Evolutionary conservation across 1,139 yeast species (phyloP), one percentile per base, ranked within the genome.

Genomic region (Scheffersomyces segobiensis): DNA sequence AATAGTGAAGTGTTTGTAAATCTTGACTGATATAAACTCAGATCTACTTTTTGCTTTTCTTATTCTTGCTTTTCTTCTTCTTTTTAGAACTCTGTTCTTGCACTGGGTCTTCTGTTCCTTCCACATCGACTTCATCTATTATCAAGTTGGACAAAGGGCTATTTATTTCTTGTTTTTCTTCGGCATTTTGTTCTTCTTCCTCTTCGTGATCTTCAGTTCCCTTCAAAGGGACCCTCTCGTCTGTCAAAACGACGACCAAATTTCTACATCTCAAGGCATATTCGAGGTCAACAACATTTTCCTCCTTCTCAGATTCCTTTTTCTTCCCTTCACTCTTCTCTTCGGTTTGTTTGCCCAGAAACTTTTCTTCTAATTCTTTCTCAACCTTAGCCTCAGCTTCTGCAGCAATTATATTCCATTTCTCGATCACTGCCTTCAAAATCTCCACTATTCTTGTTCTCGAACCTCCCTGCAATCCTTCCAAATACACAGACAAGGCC

Each of bases 391-490:
- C 72, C 56, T 81, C 82, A 14, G 80, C 81, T 22, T 73, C 73
- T 53, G 70, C 74, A 22, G 83, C 82, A 58, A 78, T 72, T 39
- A 70, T 72, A 63, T 89, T 89, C 95, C 96, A 90, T 55, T 76
- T 72, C 1, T 70, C 71, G 19, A 87, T 75, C 4, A 83, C 80
- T 12, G 67, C 74, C 59, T 72, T 74, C 67, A 89, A 81, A 18
- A 84, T 87, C 4, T 77, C 82, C 10, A 83, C 73, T 19, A 91
- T 71, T 62, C 96, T 78, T 20, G 77, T 84, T 62, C 87, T 76
- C 5, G 91, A 83, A 0, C 91, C 92, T 3, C 97, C 97, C 70
- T 88, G 91, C 46, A 92, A 69, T 2, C 91, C 91, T 50, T 79
- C 82, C 54, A 92, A 73, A 68, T 93, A 93, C 10, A 72, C 71